A percentile compares a stretch with the other conserved stretches of the same genome.
Conservation (phyloP, 805 yeast genomes). For the Zygotorulaspora danielsina region DNA sequence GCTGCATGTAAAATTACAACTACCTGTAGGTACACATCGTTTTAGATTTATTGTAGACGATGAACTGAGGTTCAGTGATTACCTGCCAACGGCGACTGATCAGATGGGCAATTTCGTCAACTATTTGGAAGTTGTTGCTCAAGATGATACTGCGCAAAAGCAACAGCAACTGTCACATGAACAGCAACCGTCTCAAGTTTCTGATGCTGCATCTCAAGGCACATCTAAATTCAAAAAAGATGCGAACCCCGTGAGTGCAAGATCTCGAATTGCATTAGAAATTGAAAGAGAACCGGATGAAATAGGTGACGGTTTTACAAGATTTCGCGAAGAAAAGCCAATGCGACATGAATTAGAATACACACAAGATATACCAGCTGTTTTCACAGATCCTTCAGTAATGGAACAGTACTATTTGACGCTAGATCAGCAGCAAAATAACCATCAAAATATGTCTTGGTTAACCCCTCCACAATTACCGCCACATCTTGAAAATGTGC, state of each 20-base stretch:
- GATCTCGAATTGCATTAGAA: conserved; percentile 50
- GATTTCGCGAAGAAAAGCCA: conserved; percentile 63
- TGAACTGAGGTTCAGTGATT: conserved; percentile 83
- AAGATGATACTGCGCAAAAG: conserved; percentile 34
- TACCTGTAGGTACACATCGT: conserved; percentile 89
- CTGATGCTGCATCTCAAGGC: conserved; percentile 2
- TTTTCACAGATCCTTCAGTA: conserved; percentile 77
- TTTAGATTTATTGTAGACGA: conserved; percentile 92
- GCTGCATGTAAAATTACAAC: conserved; percentile 64
- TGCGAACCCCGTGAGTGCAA: conserved; percentile 23
- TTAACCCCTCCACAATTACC: conserved; percentile 94
- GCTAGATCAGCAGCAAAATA: conserved; percentile 61
- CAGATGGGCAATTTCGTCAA: conserved; percentile 95
- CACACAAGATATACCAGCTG: conserved; percentile 71
- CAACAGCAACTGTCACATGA: conserved; percentile 30
- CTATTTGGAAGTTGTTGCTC: conserved; percentile 65
- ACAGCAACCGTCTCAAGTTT: conserved; percentile 16
- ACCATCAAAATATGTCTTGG: conserved; percentile 55
- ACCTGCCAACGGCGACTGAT: conserved; percentile 93
- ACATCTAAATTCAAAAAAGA: conserved; percentile 2
- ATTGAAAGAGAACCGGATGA: conserved; percentile 47
- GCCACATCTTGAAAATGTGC: conserved; percentile 92
- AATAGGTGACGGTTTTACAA: conserved; percentile 74
- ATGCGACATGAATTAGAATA: conserved; percentile 37
- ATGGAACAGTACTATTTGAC: conserved; percentile 84